Conservation (phyloP, 2,329 filamentous ascomycete species). For the Fusarium sp. region DNA sequence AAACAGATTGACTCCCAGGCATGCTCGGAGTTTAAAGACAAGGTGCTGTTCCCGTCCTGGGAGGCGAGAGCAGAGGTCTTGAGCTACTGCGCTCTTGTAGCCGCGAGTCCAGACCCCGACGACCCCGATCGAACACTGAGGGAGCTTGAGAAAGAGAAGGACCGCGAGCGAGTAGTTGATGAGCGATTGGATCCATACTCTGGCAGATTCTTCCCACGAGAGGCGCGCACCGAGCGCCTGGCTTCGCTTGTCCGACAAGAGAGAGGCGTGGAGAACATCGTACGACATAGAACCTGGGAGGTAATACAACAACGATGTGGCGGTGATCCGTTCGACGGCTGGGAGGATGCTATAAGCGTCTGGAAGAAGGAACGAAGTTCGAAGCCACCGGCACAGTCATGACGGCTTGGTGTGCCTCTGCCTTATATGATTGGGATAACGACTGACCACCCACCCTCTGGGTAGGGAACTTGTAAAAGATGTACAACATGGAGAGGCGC, state of each 20-base stretch:
- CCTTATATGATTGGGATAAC: background rate
- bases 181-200: conserved; percentile 95
- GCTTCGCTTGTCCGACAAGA: conserved; percentile 81
- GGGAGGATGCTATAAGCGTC: conserved; percentile 72
- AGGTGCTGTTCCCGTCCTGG: conserved; percentile 90
- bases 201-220: conserved; percentile 80
- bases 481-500: conserved; percentile 18
- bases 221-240: conserved; percentile 83
- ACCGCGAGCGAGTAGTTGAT: conserved; percentile 81
- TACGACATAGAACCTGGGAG: conserved; percentile 85
- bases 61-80: conserved; percentile 84
- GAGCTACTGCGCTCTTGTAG: conserved; percentile 89
- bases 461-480: conserved; percentile 17
- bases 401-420: background rate
- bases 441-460: background rate
- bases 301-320: conserved; percentile 81
- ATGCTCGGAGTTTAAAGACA: conserved; percentile 79
- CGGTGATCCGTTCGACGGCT: conserved; percentile 66
- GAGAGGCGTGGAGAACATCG: conserved; percentile 80
- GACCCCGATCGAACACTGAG: conserved; percentile 81
- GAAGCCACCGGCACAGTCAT: conserved; percentile 11
- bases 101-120: conserved; percentile 86
- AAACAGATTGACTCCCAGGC: conserved; percentile 69
- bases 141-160: conserved; percentile 76
- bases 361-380: conserved; percentile 64